A percentile compares a stretch with the other conserved stretches of the same genome.
phyloP scores from a whole-genome alignment of 139 green algal genomes.

The Volvox reticuliferus region DNA sequence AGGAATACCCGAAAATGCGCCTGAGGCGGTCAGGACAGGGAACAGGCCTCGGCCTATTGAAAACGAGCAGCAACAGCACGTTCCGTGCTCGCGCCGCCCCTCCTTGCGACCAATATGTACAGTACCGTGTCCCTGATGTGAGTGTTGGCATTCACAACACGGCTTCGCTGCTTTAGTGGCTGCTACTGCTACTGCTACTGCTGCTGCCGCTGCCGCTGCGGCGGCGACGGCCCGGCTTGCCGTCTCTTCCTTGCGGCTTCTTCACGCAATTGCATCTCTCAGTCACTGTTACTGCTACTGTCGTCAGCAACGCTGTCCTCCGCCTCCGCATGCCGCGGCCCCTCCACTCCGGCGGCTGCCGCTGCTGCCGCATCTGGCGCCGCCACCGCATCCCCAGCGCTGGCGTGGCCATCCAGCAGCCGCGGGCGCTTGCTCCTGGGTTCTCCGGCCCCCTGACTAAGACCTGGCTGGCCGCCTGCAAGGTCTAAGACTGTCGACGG shows the following conservation, averaged over 20 bases:
- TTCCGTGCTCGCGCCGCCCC: too few species aligned
- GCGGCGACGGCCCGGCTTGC: background rate
- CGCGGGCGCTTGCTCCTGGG: background rate
- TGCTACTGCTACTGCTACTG: background rate
- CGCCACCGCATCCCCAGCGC: background rate
- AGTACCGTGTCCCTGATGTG: too few species aligned
- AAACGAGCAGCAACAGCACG: too few species aligned
- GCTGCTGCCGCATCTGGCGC: background rate
- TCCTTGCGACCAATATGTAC: too few species aligned
- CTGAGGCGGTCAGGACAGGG: too few species aligned
- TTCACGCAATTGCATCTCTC: background rate
- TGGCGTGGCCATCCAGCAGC: background rate
- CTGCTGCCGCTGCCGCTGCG: background rate
- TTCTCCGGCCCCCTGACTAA: background rate
- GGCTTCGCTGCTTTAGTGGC: background rate
- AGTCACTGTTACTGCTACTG: conserved; percentile 37
- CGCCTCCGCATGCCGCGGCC: background rate
- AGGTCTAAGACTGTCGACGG: conserved; percentile 79
- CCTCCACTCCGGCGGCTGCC: background rate
- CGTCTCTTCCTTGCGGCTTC: background rate
- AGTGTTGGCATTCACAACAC: too few species aligned
- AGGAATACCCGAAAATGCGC: too few species aligned
- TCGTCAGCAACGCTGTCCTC: conserved; percentile 23
- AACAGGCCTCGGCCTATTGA: too few species aligned
- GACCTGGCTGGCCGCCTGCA: background rate